Evolutionary conservation across 2,329 filamentous ascomycete genomes (phyloP).

Genomic region (Chalaropsis thielavioides): DNA sequence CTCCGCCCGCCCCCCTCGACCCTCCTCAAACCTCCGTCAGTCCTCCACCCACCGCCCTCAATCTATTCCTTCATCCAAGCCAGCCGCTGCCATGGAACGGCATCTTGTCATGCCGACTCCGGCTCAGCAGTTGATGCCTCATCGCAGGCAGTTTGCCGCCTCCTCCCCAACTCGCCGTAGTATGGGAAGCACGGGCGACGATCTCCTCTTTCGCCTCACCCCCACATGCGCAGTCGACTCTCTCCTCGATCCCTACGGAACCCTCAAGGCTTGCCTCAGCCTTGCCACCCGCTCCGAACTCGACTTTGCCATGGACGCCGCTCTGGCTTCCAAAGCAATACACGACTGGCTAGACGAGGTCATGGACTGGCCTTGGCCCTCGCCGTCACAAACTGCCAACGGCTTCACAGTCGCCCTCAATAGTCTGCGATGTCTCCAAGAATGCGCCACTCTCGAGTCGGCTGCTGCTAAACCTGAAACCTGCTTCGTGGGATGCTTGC

Average conservation of each 20-base stretch:
- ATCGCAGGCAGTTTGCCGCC: conserved; percentile 28
- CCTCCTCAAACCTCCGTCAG: background rate
- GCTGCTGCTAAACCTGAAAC: conserved; percentile 1
- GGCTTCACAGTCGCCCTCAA: conserved; percentile 35
- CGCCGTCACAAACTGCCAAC: conserved; percentile 29
- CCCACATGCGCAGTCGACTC: conserved; percentile 47
- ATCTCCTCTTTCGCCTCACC: conserved; percentile 46
- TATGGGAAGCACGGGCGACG: conserved; percentile 28
- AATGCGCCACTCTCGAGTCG: conserved; percentile 10
- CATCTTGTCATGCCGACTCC: conserved; percentile 24
- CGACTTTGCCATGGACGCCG: conserved; percentile 56
- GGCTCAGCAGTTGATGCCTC: conserved; percentile 25
- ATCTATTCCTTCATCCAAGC: background rate
- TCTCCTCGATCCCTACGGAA: conserved; percentile 38
- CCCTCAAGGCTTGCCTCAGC: conserved; percentile 45
- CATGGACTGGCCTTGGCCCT: conserved; percentile 42
- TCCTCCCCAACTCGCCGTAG: conserved; percentile 33
- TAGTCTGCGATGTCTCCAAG: conserved; percentile 8
- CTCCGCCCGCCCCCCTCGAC: background rate
- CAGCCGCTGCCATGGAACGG: conserved; percentile 12
- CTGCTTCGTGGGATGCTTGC: conserved; percentile 51
- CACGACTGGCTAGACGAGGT: conserved; percentile 65
- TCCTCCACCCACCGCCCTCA: background rate
- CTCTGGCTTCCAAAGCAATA: conserved; percentile 54
- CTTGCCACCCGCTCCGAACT: conserved; percentile 50